These are phyloP conservation scores for Diaporthe vexans DNA, from an alignment of 2,329 filamentous ascomycete species.

Conservation along the genomic window DNA sequence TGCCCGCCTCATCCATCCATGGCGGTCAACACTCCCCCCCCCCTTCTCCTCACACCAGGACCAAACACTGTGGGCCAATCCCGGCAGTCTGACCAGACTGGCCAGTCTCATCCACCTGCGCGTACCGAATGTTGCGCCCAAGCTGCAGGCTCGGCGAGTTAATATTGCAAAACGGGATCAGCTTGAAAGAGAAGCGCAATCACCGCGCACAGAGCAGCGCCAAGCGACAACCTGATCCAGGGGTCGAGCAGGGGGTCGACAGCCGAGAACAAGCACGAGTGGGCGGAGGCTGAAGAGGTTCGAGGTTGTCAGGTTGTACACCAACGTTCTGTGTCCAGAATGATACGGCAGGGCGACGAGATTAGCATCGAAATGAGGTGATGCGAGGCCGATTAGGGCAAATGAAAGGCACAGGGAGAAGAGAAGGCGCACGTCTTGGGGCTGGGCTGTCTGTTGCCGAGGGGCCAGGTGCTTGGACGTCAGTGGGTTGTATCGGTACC, in stretches of 20 bases:
- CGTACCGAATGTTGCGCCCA: conserved; percentile 11
- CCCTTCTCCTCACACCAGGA: not conserved
- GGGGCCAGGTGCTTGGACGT: not conserved
- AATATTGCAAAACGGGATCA: conserved; percentile 18
- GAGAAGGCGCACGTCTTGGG: conserved; percentile 12
- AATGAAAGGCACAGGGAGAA: conserved; percentile 16
- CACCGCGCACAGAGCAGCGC: conserved; percentile 13
- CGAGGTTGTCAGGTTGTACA: conserved; percentile 17
- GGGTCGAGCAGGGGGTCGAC: conserved; percentile 16
- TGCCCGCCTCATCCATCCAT: conserved; percentile 1
- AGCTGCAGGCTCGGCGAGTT: not conserved
- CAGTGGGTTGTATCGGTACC: not conserved
- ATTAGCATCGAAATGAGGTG: conserved; percentile 3
- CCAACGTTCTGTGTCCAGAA: conserved; percentile 14
- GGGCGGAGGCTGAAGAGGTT: conserved; percentile 26
- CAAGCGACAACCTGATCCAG: conserved; percentile 26
- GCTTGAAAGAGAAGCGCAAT: conserved; percentile 4
- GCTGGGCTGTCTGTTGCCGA: not conserved
- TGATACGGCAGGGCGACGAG: not conserved
- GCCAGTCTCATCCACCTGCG: not conserved
- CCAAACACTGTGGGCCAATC: not conserved
- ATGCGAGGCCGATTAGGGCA: conserved; percentile 1
- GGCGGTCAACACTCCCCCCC: not conserved
- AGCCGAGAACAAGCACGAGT: conserved; percentile 12
- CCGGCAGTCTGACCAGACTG: not conserved